Evolutionary conservation across 2,329 filamentous ascomycete genomes (phyloP), one percentile per base, ranked within the genome.

Genomic region (Trichoderma lentiforme): DNA sequence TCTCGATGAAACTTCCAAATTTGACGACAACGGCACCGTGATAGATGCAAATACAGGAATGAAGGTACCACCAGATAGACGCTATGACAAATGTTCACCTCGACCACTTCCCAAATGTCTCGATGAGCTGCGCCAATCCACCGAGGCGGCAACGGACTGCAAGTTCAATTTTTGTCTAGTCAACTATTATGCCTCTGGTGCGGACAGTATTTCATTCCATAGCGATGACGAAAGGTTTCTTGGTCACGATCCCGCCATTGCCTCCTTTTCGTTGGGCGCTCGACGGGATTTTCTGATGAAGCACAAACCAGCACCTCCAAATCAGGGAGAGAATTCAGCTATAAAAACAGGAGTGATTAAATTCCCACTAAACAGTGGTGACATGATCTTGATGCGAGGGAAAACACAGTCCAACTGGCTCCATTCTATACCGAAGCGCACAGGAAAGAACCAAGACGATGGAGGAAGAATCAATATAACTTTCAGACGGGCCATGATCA

Each of bases 141-240:
- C 91, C 1, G 91, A 95, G 80, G 84, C 86, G 5, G 87, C 88
- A 0, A 93, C 91, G 0, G 86, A 86, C n/a, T 88, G 88, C 76
- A 85, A 78, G 1, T 95, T 92, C 81, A 95, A 95, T 78, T 93
- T 95, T 78, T 92, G 90, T 73, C 85, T 95, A 1, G 91, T 95
- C 5, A 95, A 95, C 77, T 95, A 95, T 82, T 95, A 95, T 78
- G 90, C 91, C n/a, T 88, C 87, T 4, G 92, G 93, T 0, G 83
- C 88, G 6, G 92, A 95, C 79, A 93, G 91, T 75, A 95, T 95
- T 63, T 88, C 90, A 12, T 95, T 92, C 77, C 92, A 95, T 80
- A 92, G 90, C 63, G 93, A 95, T 75, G 92, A 95, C 77, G 93
- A 95, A 83, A 85, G 88, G 6, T 96, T 95, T 75, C 85, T 95